Evolutionary conservation across 1,284 basidiomycete genomes (phyloP), one percentile per base, ranked within the genome.

Genomic region (Boletus coffeatus): DNA sequence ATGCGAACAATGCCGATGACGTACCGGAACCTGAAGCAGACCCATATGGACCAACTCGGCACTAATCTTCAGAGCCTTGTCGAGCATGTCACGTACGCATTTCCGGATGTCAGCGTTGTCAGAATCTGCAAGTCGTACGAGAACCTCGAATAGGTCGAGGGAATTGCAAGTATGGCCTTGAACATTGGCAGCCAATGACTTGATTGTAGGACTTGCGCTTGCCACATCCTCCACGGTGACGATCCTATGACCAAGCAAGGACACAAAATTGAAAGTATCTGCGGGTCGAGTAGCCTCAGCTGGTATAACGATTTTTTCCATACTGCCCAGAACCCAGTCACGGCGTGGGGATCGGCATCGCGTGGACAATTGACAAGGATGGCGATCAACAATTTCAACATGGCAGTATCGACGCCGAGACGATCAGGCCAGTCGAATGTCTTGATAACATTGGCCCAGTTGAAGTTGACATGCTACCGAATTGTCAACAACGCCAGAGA

Each of bases 11-110:
- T 21, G 41, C 1, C 21, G 48, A 53, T 52, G 32, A 61, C 43
- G 14, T 75, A 94, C 93, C 57, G 92, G 88, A 56, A 96, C 89
- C 80, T 96, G 93, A 60, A 97, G 83, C 48, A 98, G 77, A 64
- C 94, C 96, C 82, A 99, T 92, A 69, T 98, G 87, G 13, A 98
- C 92, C 46, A 98, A 79, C 75, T 99, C 97, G 0, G 96, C 94
- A 62, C 93, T 94, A 66, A 94, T 90, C 76, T 93, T 93, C 46
- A 94, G 86, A 0, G 94, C 95, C 68, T 94, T 93, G 71, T 96
- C 94, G 53, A 98, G 77, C 83, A 98, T 92, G 69, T 97, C 93
- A 60, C 90, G 82, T 14, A 94, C 90, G 66, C 85, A 89, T 67
- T 80, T 85, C 57, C 85, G 83, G 48, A 94, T 85, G 57, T 94